These are phyloP conservation scores for Candida nemodendra DNA, from an alignment of 805 yeast genomes.

Conservation along the genomic window DNA sequence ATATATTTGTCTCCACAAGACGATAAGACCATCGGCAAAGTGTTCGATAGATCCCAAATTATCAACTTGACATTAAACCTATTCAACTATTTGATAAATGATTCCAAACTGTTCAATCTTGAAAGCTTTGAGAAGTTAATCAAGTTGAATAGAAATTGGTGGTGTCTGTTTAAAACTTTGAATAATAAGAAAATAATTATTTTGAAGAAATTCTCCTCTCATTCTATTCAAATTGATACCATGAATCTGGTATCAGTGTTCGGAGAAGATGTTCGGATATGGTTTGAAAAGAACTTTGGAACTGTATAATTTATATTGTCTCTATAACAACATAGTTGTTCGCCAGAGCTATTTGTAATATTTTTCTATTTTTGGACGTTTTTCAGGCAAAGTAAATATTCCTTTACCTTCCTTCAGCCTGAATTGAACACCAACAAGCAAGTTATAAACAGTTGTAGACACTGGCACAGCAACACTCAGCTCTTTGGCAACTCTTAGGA, in stretches of 20 bases:
- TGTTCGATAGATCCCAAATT: slow-evolving; percentile 14
- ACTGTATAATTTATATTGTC: too few species aligned
- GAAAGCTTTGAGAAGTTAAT: slow-evolving; percentile 21
- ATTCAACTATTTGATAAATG: slow-evolving; percentile 18
- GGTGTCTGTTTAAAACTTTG: slow-evolving; percentile 23
- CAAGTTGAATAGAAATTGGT: slow-evolving; percentile 26
- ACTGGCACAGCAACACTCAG: too few species aligned
- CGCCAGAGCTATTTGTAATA: too few species aligned
- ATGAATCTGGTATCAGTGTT: slow-evolving; percentile 18
- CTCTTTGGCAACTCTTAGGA: too few species aligned
- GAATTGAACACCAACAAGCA: too few species aligned
- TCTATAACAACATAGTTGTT: too few species aligned
- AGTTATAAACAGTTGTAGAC: too few species aligned
- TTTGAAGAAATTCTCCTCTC: slow-evolving; percentile 18
- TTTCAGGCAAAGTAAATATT: too few species aligned
- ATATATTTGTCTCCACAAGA: slow-evolving; percentile 4
- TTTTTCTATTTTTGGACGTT: too few species aligned
- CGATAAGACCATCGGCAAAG: slow-evolving; percentile 4
- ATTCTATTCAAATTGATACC: slow-evolving; percentile 17
- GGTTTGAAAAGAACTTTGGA: too few species aligned
- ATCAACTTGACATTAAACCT: slow-evolving; percentile 19
- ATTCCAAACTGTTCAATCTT: slow-evolving; percentile 12
- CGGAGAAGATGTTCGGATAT: slow-evolving; percentile 26
- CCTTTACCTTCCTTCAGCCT: too few species aligned
- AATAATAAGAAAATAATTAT: slow-evolving; percentile 18